Evolutionary conservation across 169 alveolate species (phyloP).

Genomic region (Plasmodium knowlesi): DNA sequence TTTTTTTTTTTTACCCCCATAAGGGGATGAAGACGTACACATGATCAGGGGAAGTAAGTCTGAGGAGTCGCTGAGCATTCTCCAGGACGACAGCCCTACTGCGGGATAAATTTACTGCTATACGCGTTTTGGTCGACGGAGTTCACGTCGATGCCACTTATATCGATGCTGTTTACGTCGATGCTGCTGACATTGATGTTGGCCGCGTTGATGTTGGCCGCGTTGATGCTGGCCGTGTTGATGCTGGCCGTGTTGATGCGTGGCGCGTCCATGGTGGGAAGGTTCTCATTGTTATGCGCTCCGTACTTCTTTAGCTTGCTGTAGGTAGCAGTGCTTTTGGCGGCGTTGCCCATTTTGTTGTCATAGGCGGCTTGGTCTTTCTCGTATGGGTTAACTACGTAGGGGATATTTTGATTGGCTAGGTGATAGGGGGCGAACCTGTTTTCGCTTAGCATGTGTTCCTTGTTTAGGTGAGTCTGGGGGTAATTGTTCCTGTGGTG

Average conservation of each 20-base stretch:
- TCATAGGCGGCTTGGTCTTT: background rate
- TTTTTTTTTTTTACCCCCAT: background rate
- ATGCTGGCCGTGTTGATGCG: background rate
- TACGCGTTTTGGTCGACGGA: constrained; percentile 18
- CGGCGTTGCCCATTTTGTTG: background rate
- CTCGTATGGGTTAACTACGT: background rate
- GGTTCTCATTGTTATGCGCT: constrained; percentile 1
- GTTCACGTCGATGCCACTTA: constrained; percentile 30
- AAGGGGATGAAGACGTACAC: background rate
- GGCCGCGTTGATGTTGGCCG: too few species aligned
- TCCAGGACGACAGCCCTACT: background rate
- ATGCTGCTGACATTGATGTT: constrained; percentile 7
- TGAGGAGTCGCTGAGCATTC: background rate
- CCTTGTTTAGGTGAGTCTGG: background rate
- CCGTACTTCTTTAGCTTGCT: constrained; percentile 25
- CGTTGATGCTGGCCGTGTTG: background rate
- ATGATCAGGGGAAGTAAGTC: background rate
- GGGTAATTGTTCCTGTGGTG: constrained; percentile 21
- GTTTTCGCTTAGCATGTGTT: constrained; percentile 9
- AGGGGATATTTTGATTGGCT: background rate
- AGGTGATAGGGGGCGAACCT: background rate
- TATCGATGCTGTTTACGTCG: constrained; percentile 4
- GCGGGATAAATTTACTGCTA: constrained; percentile 13
- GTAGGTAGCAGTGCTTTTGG: constrained; percentile 1
- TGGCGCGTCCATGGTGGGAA: background rate